phyloP scores from a whole-genome alignment of 2,329 filamentous ascomycete genomes.

The Curvularia verruculosa region DNA sequence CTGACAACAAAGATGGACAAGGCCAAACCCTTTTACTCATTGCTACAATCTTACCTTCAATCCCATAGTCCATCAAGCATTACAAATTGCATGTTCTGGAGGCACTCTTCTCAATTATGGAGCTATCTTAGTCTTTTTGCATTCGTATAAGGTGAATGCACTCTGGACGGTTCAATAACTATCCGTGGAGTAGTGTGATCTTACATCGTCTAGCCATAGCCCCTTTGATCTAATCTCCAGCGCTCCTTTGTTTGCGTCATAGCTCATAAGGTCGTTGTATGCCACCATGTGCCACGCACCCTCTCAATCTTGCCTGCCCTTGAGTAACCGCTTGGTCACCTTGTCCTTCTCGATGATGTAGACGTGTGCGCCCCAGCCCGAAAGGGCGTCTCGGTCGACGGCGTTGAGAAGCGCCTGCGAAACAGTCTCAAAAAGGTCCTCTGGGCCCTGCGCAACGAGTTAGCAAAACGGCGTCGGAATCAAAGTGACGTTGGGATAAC shows the following conservation, averaged over 20 bases:
- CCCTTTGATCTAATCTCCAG: constrained; percentile 4
- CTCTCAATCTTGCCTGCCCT: constrained; percentile 84
- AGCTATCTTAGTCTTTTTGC: constrained; percentile 2
- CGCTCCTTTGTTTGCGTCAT: constrained; percentile 16
- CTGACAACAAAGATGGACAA: neutral
- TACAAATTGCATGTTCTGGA: constrained; percentile 10
- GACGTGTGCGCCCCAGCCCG: constrained; percentile 97
- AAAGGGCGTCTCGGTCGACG: constrained; percentile 93
- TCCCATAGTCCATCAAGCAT: neutral
- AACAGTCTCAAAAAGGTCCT: constrained; percentile 97
- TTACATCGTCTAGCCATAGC: constrained; percentile 19
- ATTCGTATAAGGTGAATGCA: neutral
- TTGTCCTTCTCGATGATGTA: constrained; percentile 99
- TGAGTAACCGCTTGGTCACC: constrained; percentile 97
- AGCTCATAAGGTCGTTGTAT: constrained; percentile 20
- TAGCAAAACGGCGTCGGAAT: constrained; percentile 7
- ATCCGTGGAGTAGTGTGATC: neutral
- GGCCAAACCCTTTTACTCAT: neutral
- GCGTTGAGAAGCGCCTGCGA: constrained; percentile 95
- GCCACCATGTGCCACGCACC: constrained; percentile 18
- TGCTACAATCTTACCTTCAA: no score
- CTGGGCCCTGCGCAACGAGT: constrained; percentile 67
- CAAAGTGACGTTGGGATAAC: neutral
- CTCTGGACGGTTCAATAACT: neutral
- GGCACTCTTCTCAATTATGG: constrained; percentile 16